Base-by-base conservation (phyloP, 2,329 filamentous ascomycete species). In the Calonectria hawksworthii region DNA sequence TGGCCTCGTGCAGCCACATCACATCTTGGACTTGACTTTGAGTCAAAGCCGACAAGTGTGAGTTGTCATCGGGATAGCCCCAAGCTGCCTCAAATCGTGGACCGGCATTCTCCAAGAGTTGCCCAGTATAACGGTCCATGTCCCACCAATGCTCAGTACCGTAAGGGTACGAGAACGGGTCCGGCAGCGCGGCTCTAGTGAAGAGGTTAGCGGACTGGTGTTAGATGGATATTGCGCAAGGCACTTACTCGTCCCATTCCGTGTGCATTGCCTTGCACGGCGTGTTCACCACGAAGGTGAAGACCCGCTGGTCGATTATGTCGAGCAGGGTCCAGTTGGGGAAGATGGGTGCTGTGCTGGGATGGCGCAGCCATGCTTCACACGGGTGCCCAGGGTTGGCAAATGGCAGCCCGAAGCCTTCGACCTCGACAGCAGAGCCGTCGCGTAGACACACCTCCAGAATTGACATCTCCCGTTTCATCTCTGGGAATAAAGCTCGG, bases 21-120 rank as follows among this genome's bases (percentile, higher is more conserved):
- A 72, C 2, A 30, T 67, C 64, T 0, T 75, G 14, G n/a, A 72
- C 73, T 52, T 68, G 51, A 1, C 26, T 4, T 26, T 68, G 7
- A 3, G 47, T n/a, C 10, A 68, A 34, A 3, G n/a, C 54, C 2
- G 56, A 18, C 9, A 63, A 21, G 16, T 63, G 56, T 3, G 30
- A 9, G 14, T 41, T 16, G 34, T 41, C 44, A 9, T 64, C 59
- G 6, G 52, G 26, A 23, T 41, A 68, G 10, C 5, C 18, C 47
- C 50, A 68, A 7, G 32, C 30, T 11, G n/a, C 18, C 18, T 36
- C 10, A 26, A 61, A 69, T 32, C 50, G 34, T 34, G 18, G 52
- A 18, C 67, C 51, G 21, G 34, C 41, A 8, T 59, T 21, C 11
- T 69, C 14, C 7, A 8, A 8, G 8, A 69, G 23, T 30, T n/a